phyloP scores from a whole-genome alignment of 1,139 yeast genomes.

The Taphrina populina region DNA sequence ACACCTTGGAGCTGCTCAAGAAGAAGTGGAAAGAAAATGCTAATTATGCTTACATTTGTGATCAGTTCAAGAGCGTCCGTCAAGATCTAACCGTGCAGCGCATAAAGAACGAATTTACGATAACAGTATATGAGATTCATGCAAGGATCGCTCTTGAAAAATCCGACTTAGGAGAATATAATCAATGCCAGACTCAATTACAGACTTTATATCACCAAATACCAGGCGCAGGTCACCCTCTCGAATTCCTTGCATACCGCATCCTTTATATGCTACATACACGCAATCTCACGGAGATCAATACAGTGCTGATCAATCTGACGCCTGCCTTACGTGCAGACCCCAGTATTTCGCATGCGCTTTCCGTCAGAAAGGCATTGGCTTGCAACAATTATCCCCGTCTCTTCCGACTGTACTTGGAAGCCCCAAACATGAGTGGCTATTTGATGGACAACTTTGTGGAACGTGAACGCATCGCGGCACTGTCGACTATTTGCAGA shows the following conservation, averaged over 20 bases:
- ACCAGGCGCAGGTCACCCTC: constrained; percentile 45
- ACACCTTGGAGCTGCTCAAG: constrained; percentile 58
- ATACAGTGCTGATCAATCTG: constrained; percentile 42
- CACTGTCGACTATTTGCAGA: constrained; percentile 59
- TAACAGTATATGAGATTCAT: constrained; percentile 78
- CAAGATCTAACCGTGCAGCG: constrained; percentile 94
- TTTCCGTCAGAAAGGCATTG: constrained; percentile 51
- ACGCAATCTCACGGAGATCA: constrained; percentile 52
- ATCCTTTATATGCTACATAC: constrained; percentile 78
- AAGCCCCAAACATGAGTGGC: constrained; percentile 50
- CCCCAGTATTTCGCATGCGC: constrained; percentile 50
- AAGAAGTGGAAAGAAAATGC: constrained; percentile 56
- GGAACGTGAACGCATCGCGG: constrained; percentile 59
- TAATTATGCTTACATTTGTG: constrained; percentile 73
- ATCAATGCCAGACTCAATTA: constrained; percentile 87
- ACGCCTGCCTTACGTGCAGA: constrained; percentile 42
- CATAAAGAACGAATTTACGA: constrained; percentile 73
- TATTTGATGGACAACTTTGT: constrained; percentile 53
- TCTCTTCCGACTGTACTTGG: constrained; percentile 52
- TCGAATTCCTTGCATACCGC: constrained; percentile 72
- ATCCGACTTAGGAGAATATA: constrained; percentile 86
- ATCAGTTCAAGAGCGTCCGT: constrained; percentile 85
- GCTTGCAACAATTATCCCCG: constrained; percentile 54
- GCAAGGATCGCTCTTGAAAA: constrained; percentile 77
- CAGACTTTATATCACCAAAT: constrained; percentile 46